Base-by-base conservation (phyloP, 495 filamentous ascomycete species). In the Annulohypoxylon stygium region DNA sequence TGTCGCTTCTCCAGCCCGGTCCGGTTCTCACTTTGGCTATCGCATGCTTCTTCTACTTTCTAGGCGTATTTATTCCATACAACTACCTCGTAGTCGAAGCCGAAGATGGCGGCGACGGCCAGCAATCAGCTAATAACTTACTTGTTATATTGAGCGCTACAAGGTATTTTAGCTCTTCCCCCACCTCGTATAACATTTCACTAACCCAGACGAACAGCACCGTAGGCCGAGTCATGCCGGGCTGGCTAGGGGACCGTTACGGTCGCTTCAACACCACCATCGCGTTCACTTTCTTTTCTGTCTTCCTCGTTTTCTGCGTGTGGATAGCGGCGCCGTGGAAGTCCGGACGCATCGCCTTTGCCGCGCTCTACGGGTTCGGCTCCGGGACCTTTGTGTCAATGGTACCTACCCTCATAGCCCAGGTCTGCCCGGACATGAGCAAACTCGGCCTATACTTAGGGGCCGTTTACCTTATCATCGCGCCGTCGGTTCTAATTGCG, bases 191-290 rank as follows among this genome's bases (percentile, higher is more conserved):
- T 54, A 10, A 18, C 10, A 14, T 14, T 54, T 33, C 1, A 12
- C 25, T 54, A 54, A 54, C 14, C 10, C 6, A 11, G 50, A 26
- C 30, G 10, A 26, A 5, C n/a, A 54, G 50, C 11, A 54, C 20
- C 18, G 50, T 54, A 25, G 50, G 50, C 10, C 18, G 50, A 25
- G 50, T 54, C 7, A 54, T 54, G 50, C 50, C 50, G 2, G 50
- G 50, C 20, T 54, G 50, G 50, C 50, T 54, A 10, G 50, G 50
- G 3, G 50, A 54, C 25, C 50, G 50, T 25, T 54, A 54, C 50
- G 50, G 50, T 3, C 50, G 50, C 50, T 54, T 54, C 50, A 54
- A 54, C 23, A 54, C 50, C 18, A 54, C 50, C 9, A 54, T 54
- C 23, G 50, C 50, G 16, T 54, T 54, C 25, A 54, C 23, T 18